Evolutionary conservation across 2,329 filamentous ascomycete genomes (phyloP).

Genomic region (Fusarium cicatricum): DNA sequence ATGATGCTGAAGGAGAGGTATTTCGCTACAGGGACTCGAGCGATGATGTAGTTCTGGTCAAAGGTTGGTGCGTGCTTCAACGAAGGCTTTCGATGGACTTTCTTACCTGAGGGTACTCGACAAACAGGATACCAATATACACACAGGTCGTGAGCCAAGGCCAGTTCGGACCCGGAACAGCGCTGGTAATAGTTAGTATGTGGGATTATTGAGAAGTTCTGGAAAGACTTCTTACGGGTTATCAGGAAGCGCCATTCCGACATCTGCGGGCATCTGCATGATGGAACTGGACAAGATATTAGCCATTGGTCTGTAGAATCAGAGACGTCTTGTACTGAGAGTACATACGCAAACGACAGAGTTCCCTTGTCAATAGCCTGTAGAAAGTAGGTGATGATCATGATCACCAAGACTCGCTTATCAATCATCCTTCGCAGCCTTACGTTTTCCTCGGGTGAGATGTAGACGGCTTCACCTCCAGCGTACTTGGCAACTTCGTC

Average conservation of each 20-base stretch:
- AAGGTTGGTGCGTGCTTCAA: neutral
- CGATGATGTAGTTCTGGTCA: conserved; percentile 62
- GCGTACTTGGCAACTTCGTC: conserved; percentile 73
- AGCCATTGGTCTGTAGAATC: neutral
- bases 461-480: conserved; percentile 60
- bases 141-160: conserved; percentile 78
- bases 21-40: conserved; percentile 72
- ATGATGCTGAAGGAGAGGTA: conserved; percentile 71
- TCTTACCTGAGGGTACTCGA: conserved; percentile 69
- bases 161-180: conserved; percentile 54
- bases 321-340: too few relatives aligned
- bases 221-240: conserved; percentile 23
- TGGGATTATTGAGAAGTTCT: neutral
- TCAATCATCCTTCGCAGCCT: conserved; percentile 72
- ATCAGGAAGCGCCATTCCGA: conserved; percentile 52
- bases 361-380: conserved; percentile 75
- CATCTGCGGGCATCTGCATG: conserved; percentile 65
- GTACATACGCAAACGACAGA: conserved; percentile 60
- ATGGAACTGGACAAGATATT: conserved; percentile 52
- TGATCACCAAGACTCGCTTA: conserved; percentile 70
- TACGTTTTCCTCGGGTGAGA: conserved; percentile 66
- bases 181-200: conserved; percentile 3
- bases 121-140: conserved; percentile 74
- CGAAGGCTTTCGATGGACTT: neutral
- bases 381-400: conserved; percentile 77